Evolutionary conservation across 495 filamentous ascomycete species (phyloP).

Genomic region (Podospora pseudopauciseta): DNA sequence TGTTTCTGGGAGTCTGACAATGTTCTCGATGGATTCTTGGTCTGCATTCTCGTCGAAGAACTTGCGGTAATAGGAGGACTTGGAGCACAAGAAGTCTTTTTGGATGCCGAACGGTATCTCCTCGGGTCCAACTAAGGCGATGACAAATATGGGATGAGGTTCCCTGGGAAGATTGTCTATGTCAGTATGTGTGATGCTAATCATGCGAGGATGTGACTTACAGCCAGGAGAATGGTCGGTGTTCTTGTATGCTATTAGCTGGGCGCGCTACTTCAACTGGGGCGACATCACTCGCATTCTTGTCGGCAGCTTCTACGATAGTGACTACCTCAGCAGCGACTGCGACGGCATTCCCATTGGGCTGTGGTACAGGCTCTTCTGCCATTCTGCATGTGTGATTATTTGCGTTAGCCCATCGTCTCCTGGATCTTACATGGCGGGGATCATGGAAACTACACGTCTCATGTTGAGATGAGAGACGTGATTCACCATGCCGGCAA

Average conservation of each 20-base stretch:
- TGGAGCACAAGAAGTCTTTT: slow-evolving; percentile 51
- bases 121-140: slow-evolving; percentile 48
- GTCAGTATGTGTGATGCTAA: background rate
- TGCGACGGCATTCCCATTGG: background rate
- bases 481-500: background rate
- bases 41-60: slow-evolving; percentile 38
- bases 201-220: slow-evolving; percentile 19
- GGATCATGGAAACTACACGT: background rate
- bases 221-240: slow-evolving; percentile 35
- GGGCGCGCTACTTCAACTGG: background rate
- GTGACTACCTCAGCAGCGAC: background rate
- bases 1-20: slow-evolving; percentile 46
- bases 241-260: background rate
- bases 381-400: background rate
- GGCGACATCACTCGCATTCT: background rate
- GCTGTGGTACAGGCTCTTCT: background rate
- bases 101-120: slow-evolving; percentile 52
- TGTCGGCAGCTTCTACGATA: background rate
- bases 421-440: background rate
- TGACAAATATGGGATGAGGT: slow-evolving; percentile 52
- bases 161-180: slow-evolving; percentile 30
- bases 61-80: slow-evolving; percentile 44
- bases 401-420: background rate
- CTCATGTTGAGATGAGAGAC: background rate
- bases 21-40: slow-evolving; percentile 37